Conservation (phyloP, 23 red algal species). For the Gracilariopsis chorda region DNA sequence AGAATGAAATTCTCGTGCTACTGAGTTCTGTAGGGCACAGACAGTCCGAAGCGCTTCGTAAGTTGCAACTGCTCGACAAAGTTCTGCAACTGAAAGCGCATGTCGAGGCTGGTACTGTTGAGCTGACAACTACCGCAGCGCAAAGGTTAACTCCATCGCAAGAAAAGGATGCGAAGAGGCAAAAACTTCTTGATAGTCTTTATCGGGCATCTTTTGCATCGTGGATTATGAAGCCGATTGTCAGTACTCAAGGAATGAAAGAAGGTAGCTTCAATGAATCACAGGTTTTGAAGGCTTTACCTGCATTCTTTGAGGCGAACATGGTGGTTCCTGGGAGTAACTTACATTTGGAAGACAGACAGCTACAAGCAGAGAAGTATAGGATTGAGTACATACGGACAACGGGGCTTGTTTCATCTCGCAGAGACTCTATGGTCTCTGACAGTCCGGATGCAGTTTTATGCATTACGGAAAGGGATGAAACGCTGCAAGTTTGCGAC, state of each 20-base stretch:
- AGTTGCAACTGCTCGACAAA: no score
- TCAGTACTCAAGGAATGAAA: background rate
- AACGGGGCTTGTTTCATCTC: background rate
- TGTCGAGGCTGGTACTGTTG: no score
- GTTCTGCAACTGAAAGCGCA: no score
- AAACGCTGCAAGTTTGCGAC: background rate
- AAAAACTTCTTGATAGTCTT: no score
- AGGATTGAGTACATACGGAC: background rate
- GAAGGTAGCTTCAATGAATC: background rate
- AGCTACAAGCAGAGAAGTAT: background rate
- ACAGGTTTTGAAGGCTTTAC: background rate
- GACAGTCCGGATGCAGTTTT: conserved; percentile 8
- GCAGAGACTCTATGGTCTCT: background rate
- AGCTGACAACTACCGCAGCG: no score
- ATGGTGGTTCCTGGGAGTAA: no score
- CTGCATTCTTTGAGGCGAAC: background rate
- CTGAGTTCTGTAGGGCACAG: no score
- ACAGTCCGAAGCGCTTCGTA: no score
- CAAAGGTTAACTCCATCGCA: no score
- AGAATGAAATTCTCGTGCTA: no score
- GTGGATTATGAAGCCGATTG: conserved; percentile 11
- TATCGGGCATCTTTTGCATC: background rate
- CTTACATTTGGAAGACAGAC: no score
- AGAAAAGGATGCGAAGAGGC: no score
- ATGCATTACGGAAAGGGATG: background rate